Evolutionary conservation across 495 filamentous ascomycete species (phyloP).

Genomic region (Talaromyces ruber): DNA sequence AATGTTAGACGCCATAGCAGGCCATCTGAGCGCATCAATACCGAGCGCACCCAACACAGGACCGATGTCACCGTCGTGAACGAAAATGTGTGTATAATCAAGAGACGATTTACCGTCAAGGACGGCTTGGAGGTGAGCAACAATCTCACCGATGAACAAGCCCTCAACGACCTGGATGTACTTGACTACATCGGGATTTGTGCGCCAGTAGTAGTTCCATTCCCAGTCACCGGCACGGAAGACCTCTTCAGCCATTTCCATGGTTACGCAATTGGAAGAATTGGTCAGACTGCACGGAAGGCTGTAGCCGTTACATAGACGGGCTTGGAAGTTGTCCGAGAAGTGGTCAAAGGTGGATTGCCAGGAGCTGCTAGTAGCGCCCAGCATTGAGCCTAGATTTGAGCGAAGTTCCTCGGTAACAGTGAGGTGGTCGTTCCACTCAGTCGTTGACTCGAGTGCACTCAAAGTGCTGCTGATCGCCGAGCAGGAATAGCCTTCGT

Average conservation of each 20-base stretch:
- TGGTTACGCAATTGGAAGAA: slow-evolving; percentile 21
- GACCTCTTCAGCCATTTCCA: slow-evolving; percentile 24
- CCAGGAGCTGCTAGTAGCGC: slow-evolving; percentile 24
- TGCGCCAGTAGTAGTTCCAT: slow-evolving; percentile 38
- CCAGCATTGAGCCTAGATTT: slow-evolving; percentile 25
- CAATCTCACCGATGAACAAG: slow-evolving; percentile 32
- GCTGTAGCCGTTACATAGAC: slow-evolving; percentile 33
- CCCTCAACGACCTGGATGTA: slow-evolving; percentile 34
- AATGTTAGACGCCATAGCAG: slow-evolving; percentile 27
- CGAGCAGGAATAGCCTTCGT: slow-evolving; percentile 28
- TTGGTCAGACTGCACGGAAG: slow-evolving; percentile 26
- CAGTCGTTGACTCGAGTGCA: slow-evolving; percentile 18
- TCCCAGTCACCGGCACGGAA: slow-evolving; percentile 40
- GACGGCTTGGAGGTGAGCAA: slow-evolving; percentile 25
- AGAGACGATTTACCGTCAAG: slow-evolving; percentile 12
- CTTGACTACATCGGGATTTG: slow-evolving; percentile 22
- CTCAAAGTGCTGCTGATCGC: slow-evolving; percentile 17
- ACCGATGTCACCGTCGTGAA: slow-evolving; percentile 26
- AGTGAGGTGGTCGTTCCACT: slow-evolving; percentile 29
- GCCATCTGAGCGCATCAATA: slow-evolving; percentile 23
- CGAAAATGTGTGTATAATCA: slow-evolving; percentile 26
- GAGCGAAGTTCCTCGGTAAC: slow-evolving; percentile 25
- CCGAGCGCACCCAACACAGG: slow-evolving; percentile 24
- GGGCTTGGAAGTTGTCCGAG: slow-evolving; percentile 35
- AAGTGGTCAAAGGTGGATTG: slow-evolving; percentile 34